Evolutionary conservation across 257 asterid species (phyloP).

Genomic region (Petunia secreta): DNA sequence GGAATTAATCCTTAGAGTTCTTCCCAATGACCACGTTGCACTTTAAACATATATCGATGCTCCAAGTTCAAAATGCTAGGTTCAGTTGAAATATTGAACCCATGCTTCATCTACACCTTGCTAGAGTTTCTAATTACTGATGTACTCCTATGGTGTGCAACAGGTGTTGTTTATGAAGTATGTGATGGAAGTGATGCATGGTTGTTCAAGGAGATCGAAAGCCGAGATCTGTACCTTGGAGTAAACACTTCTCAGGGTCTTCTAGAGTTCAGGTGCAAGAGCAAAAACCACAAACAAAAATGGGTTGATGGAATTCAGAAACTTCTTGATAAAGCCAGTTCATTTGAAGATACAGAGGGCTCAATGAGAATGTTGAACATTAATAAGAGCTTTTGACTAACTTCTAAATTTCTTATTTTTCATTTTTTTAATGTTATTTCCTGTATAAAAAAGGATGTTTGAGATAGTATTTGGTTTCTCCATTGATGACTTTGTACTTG

Average conservation of each 20-base stretch:
- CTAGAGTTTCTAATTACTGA: too few relatives aligned
- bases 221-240: constrained; percentile 66
- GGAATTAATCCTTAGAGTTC: not conserved
- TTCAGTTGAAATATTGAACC: constrained; percentile 12
- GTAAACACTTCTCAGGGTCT: constrained; percentile 75
- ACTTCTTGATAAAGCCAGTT: constrained; percentile 48
- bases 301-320: constrained; percentile 72
- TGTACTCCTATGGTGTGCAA: not conserved
- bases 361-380: constrained; percentile 53
- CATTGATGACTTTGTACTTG: not conserved
- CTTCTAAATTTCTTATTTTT: not conserved
- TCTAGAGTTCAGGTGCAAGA: constrained; percentile 83
- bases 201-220: constrained; percentile 72
- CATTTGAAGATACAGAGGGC: constrained; percentile 54
- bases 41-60: not conserved
- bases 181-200: constrained; percentile 57
- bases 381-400: constrained; percentile 43
- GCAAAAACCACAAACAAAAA: constrained; percentile 61
- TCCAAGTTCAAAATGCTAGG: not conserved
- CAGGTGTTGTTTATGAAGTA: constrained; percentile 77
- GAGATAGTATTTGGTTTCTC: constrained; percentile 18
- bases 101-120: not conserved
- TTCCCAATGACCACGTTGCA: not conserved
- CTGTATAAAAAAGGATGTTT: constrained; percentile 22
- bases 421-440: not conserved